Percentiles rank a stretch among this genome's conserved stretches.
Evolutionary conservation across 2,329 filamentous ascomycete genomes (phyloP).

Genomic region (Nigrograna mackinnonii): DNA sequence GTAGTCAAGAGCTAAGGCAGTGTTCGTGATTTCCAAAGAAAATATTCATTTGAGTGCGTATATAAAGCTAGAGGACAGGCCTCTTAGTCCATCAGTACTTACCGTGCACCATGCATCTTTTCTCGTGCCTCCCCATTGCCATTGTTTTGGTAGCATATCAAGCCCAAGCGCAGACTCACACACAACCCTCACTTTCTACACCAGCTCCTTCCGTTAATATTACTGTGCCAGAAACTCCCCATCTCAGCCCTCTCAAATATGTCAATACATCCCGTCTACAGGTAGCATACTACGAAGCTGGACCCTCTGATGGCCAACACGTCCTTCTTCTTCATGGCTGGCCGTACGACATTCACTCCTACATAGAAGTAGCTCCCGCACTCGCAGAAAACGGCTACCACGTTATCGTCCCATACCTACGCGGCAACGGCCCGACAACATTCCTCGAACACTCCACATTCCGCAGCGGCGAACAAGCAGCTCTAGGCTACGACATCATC

Average conservation of each 20-base stretch:
- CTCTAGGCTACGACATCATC: slow-evolving; percentile 5
- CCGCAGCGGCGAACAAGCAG: slow-evolving; percentile 5
- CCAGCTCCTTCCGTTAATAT: no score
- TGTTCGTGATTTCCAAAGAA: no score
- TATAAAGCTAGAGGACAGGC: no score
- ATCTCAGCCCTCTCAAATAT: neutral
- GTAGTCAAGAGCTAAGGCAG: no score
- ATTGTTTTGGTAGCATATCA: no score
- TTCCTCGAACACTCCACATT: slow-evolving; percentile 1
- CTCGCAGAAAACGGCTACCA: slow-evolving; percentile 1
- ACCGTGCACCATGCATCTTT: no score
- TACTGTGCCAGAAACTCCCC: neutral
- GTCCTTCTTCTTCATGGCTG: slow-evolving; percentile 7
- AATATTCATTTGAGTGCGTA: no score
- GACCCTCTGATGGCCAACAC: neutral
- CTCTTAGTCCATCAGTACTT: no score
- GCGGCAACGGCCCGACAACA: slow-evolving; percentile 4
- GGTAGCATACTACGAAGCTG: neutral
- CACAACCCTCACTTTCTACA: no score
- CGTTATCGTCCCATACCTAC: slow-evolving; percentile 5
- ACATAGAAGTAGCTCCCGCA: slow-evolving; percentile 3
- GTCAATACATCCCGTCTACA: neutral
- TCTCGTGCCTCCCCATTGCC: no score
- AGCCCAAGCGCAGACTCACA: no score
- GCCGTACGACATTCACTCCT: slow-evolving; percentile 5